These are phyloP conservation scores for Neurospora hispaniola DNA, from an alignment of 495 filamentous ascomycete genomes.

Conservation along the genomic window DNA sequence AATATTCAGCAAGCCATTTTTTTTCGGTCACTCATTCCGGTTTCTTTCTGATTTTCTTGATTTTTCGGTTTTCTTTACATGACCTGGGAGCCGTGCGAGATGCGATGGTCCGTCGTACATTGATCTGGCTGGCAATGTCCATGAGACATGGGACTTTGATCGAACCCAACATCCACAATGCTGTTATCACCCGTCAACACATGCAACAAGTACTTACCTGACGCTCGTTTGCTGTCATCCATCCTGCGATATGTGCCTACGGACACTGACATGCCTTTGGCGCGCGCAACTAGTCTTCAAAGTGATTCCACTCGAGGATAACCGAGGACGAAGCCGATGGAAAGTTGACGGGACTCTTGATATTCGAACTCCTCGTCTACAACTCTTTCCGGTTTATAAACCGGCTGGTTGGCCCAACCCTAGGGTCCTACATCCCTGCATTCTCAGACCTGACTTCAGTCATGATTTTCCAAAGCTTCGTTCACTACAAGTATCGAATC, in stretches of 20 bases:
- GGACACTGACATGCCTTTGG: neutral
- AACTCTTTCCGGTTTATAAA: neutral
- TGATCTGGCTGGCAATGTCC: neutral
- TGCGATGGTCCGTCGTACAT: neutral
- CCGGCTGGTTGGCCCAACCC: neutral
- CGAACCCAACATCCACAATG: neutral
- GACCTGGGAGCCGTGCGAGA: neutral
- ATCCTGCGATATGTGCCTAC: neutral
- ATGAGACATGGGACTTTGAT: neutral
- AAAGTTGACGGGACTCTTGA: neutral
- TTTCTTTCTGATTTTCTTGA: neutral
- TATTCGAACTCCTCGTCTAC: neutral
- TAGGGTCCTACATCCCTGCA: neutral
- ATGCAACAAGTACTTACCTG: neutral
- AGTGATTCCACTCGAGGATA: neutral
- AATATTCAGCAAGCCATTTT: neutral
- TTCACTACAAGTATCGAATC: neutral
- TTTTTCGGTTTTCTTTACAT: neutral
- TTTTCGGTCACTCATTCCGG: neutral
- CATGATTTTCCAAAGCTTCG: neutral
- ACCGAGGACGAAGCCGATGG: neutral
- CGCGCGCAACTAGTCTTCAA: neutral
- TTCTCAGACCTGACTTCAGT: neutral
- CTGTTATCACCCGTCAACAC: neutral
- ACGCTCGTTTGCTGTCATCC: neutral